These are phyloP conservation scores for Lichtheimia hyalospora DNA, from an alignment of 371 early-diverging fungal genomes.

Conservation along the genomic window DNA sequence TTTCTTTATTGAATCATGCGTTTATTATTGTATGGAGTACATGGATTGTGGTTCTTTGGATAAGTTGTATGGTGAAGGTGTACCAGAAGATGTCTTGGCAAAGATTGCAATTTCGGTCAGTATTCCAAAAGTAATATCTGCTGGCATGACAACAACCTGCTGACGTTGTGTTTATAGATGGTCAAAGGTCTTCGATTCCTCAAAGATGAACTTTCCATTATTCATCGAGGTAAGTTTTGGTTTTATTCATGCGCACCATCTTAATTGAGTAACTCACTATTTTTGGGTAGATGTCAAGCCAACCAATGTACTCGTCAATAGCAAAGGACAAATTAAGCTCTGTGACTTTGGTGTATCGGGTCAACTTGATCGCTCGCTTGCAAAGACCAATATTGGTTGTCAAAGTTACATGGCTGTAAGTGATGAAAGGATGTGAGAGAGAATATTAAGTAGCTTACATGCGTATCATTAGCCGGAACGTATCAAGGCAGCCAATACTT, in stretches of 20 bases:
- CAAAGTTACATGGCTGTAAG: conserved; percentile 94
- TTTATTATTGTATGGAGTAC: conserved; percentile 93
- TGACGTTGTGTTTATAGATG: conserved; percentile 51
- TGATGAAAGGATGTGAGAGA: background rate
- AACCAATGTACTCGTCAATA: conserved; percentile 89
- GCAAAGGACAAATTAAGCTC: conserved; percentile 86
- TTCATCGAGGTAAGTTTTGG: conserved; percentile 74
- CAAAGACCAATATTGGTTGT: conserved; percentile 93
- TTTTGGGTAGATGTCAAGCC: conserved; percentile 85
- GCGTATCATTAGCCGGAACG: conserved; percentile 69
- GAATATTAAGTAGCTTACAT: too few species aligned
- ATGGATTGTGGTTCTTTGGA: conserved; percentile 96
- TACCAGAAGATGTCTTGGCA: conserved; percentile 82
- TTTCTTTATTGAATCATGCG: conserved; percentile 93
- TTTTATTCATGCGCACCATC: background rate
- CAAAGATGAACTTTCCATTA: conserved; percentile 86
- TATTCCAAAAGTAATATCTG: background rate
- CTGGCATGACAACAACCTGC: too few species aligned
- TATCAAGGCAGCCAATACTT: conserved; percentile 62
- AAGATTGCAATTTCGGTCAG: conserved; percentile 75
- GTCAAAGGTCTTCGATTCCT: conserved; percentile 86
- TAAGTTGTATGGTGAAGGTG: conserved; percentile 77
- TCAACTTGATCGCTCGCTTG: conserved; percentile 85
- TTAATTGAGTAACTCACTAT: background rate
- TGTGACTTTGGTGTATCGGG: conserved; percentile 94